Evolutionary conservation across 768 basidiomycete genomes (phyloP), one percentile per base, ranked within the genome.

Genomic region (Rhizopogon sp.): DNA sequence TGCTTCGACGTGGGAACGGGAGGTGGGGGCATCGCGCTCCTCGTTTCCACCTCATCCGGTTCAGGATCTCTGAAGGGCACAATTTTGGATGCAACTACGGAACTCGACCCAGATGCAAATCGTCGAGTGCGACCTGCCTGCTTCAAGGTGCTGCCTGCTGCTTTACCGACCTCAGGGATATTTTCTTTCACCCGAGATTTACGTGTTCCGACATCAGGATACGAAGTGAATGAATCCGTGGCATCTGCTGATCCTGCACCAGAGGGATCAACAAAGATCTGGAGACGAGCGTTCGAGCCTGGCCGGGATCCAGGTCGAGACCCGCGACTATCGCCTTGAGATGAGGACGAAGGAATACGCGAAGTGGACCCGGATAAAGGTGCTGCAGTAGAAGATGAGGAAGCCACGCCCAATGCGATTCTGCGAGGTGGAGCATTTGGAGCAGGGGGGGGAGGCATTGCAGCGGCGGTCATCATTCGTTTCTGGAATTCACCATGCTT

Each of bases 401-500:
- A 67, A 5, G 76, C 61, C 39, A 77, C 68, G 3, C 80, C 74
- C 31, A 84, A 70, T 35, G 78, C 79, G 25, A 74, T 65, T 39
- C 77, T 78, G 53, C 75, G 69, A 5, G 68, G 60, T 4, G 77
- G 61, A 14, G 69, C 56, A 33, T 78, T 64, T 51, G 76, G 68
- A 13, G 64, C 54, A 9, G 72, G 65, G 28, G 72, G 72, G 22
- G 75, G 68, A 9, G 74, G 70, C 43, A 74, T 64, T 37, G 71
- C 72, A 2, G 72, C 62, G 40, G 66, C 67, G 25, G 79, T 75
- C 85, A 91, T 88, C 89, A 91, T 94, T 52, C 91, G 88, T 74
- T 81, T 94, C 67, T 94, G 91, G 71, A 98, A 98, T 42, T 95
- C 93, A 51, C 81, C 72, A 64, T 95, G 85, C 60, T 87, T 81